These are phyloP conservation scores for Phyllachora maydis DNA, from an alignment of 2,329 filamentous ascomycete genomes.

Conservation along the genomic window DNA sequence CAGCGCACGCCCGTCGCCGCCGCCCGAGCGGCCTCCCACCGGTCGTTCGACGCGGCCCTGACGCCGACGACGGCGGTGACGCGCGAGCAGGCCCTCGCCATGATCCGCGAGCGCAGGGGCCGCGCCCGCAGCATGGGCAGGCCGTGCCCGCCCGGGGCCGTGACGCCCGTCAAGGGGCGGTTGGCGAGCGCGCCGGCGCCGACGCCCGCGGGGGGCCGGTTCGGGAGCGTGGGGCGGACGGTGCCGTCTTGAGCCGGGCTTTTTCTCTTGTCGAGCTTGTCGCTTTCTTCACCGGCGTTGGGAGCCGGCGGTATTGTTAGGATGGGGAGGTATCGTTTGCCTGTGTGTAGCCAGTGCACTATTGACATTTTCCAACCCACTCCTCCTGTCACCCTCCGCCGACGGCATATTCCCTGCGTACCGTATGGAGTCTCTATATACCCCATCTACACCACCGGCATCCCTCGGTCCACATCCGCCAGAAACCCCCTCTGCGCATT, in stretches of 20 bases:
- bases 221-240: constrained; percentile 2
- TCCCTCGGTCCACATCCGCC: constrained; percentile 1
- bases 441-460: no score
- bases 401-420: no score
- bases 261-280: no score
- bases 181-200: constrained; percentile 1
- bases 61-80: constrained; percentile 49
- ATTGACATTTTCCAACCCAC: no score
- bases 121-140: constrained; percentile 34
- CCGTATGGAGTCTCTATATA: no score
- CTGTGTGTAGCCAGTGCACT: no score
- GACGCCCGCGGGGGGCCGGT: constrained; percentile 1
- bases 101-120: constrained; percentile 53
- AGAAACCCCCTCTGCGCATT: constrained; percentile 50
- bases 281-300: no score
- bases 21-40: no score
- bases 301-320: no score
- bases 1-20: constrained; percentile 23
- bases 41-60: constrained; percentile 29
- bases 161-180: not conserved
- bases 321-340: no score
- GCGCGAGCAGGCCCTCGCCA: constrained; percentile 53
- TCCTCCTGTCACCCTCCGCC: no score
- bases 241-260: constrained; percentile 4
- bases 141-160: not conserved